Evolutionary conservation across 2,329 filamentous ascomycete genomes (phyloP).

Genomic region (Clarireedia monteithiana): DNA sequence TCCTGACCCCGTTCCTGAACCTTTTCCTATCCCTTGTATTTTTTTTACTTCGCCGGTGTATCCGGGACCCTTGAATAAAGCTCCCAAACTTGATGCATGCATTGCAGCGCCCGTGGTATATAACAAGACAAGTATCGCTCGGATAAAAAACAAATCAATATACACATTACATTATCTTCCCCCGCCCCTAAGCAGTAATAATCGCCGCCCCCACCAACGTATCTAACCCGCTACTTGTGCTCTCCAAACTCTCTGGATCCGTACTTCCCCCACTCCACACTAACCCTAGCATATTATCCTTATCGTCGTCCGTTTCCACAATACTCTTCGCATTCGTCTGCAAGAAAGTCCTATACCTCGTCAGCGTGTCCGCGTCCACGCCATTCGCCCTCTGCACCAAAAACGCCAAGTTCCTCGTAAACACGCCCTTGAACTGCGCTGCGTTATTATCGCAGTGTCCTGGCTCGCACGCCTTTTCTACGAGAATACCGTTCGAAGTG

Average conservation of each 20-base stretch:
- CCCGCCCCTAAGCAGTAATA: not conserved
- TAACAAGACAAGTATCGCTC: too few species aligned
- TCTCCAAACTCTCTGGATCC: not conserved
- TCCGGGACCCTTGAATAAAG: too few species aligned
- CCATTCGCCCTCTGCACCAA: slow-evolving; percentile 36
- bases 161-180: not conserved
- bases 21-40: too few species aligned
- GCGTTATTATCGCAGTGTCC: slow-evolving; percentile 37
- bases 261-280: slow-evolving; percentile 1
- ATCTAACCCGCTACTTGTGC: slow-evolving; percentile 6
- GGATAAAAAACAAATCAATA: not conserved
- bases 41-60: too few species aligned
- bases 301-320: not conserved
- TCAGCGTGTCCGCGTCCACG: not conserved
- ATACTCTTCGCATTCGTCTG: slow-evolving; percentile 3
- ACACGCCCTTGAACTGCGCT: slow-evolving; percentile 66
- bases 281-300: not conserved
- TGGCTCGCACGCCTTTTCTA: slow-evolving; percentile 44
- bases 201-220: slow-evolving; percentile 2
- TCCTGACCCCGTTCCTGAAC: too few species aligned
- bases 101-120: too few species aligned
- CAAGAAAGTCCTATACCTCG: not conserved
- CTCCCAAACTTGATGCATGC: too few species aligned
- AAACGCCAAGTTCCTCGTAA: slow-evolving; percentile 55
- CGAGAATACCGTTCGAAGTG: slow-evolving; percentile 39